Evolutionary conservation across 257 asterid species (phyloP), one percentile per base, ranked within the genome.

Genomic region (Eustoma russellianum): DNA sequence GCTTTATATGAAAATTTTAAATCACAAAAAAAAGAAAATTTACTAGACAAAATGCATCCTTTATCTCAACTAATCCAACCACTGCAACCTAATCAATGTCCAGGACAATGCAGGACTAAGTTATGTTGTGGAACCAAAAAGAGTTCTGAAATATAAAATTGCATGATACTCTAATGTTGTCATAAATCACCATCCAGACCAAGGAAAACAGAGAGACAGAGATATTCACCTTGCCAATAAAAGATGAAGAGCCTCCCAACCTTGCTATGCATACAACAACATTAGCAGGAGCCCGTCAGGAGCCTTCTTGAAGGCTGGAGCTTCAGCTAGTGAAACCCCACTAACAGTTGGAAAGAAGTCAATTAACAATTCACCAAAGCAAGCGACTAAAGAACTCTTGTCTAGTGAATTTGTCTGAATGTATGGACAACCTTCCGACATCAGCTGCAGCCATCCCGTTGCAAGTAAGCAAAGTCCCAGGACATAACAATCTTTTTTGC

Each of bases 271-370:
- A 78, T 53, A 86, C 95, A 60, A 96, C 91, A 40, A 90, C 98
- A 61, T 90, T 90, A 48, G 98, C 98, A 30, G 85, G 85, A 62
- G 98, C 55, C 98, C 98, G 40, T 95, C 98, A 0, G 85, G 81
- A 52, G 94, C 95, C 74, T 87, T 91, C 48, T 77, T 65, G 58
- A 91, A 91, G 58, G 93, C 78, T 51, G 98, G 90, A 57, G 95
- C 94, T 74, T 87, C 95, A 17, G 94, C 94, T 57, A 91, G 85
- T 52, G 98, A 87, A 76, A 84, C 95, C 60, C 90, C 98, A 38
- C 64, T 15, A 17, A 84, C 83, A 1, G 94, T 72, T 7, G 98
- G 98, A 65, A 91, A 94, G 62, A 91, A 91, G 76, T 91, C 98
- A 34, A 91, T 87, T 80, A 91, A 59, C 93, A 91, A 66, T 66